Percentiles rank a stretch among this genome's conserved stretches.
phyloP scores from a whole-genome alignment of 2,329 filamentous ascomycete species.

The Bisporella sp. region DNA sequence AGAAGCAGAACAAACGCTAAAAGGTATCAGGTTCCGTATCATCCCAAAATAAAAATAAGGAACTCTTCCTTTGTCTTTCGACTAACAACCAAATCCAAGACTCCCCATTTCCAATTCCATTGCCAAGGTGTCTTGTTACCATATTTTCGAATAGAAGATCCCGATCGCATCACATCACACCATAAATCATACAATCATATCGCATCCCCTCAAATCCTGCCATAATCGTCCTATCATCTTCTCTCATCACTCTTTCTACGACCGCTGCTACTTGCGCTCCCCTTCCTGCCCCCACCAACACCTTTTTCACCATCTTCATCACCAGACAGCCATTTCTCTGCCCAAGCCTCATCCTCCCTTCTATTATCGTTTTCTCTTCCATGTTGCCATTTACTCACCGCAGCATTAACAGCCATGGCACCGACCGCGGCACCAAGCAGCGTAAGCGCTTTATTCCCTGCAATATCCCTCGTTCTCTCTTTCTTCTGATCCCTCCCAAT shows the following conservation, averaged over 20 bases:
- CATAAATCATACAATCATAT: too few relatives aligned
- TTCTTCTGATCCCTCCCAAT: constrained; percentile 11
- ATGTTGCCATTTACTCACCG: constrained; percentile 18
- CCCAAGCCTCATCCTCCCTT: constrained; percentile 11
- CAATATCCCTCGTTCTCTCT: constrained; percentile 7
- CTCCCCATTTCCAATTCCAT: too few relatives aligned
- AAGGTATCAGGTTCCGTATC: too few relatives aligned
- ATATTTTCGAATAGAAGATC: too few relatives aligned
- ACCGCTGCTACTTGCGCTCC: background rate
- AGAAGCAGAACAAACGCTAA: too few relatives aligned
- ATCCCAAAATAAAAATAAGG: too few relatives aligned
- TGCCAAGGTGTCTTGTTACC: too few relatives aligned
- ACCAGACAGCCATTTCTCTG: constrained; percentile 10
- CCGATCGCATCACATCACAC: too few relatives aligned
- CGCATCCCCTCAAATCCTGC: background rate
- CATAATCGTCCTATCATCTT: background rate
- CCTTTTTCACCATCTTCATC: constrained; percentile 1
- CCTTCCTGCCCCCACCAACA: background rate
- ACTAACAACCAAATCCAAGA: too few relatives aligned
- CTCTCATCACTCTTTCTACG: constrained; percentile 2
- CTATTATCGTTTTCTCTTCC: constrained; percentile 8
- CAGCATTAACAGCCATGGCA: constrained; percentile 19
- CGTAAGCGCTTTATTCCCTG: constrained; percentile 13
- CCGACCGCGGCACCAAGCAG: constrained; percentile 21
- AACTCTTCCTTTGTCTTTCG: too few relatives aligned